Evolutionary conservation across 192 early-diverging fungal genomes (phyloP), one percentile per base, ranked within the genome.

Genomic region (Coemansia sp.): DNA sequence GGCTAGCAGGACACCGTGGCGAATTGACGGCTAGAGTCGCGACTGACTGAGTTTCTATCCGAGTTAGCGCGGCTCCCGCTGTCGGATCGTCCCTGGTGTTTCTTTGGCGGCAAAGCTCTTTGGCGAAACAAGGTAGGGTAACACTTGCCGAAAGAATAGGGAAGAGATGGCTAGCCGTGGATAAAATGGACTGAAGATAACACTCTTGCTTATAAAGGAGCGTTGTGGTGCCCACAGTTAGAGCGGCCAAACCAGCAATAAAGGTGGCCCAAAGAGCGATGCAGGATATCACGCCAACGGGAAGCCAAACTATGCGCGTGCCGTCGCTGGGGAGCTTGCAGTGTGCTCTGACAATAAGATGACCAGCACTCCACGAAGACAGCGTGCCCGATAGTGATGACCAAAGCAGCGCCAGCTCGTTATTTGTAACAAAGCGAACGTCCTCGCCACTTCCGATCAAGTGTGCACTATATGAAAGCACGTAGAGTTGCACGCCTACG

Each of bases 381-480:
- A 62, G 37, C 10, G 50, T 41, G 0, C 62, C 56, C 3, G 76
- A 62, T 21, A 69, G 26, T 14, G 69, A 65, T n/a, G 62, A 38
- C 76, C 76, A 77, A 13, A 69, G n/a, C 16, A 69, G 37, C 0
- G 41, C 34, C 7, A 72, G 23, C 33, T 77, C 76, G 25, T 77
- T 77, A 20, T 59, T 61, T 3, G 43, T 20, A 3, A 77, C 63
- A n/a, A 43, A 56, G 28, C 70, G 61, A 10, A 72, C 34, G 18
- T 26, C 23, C 6, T 26, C 21, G 31, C 21, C 39, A n/a, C 61
- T 60, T 6, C 28, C 41, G 1, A 52, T 50, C 21, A 72, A 39
- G 13, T 42, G 38, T 2, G 57, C 14, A 36, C 59, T 28, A 18
- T 20, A 50, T 1, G 37, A 20, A 1, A 77, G 52, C 4, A 56